These are phyloP conservation scores for Mycena vitilis DNA, from an alignment of 768 basidiomycete genomes.

Conservation along the genomic window DNA sequence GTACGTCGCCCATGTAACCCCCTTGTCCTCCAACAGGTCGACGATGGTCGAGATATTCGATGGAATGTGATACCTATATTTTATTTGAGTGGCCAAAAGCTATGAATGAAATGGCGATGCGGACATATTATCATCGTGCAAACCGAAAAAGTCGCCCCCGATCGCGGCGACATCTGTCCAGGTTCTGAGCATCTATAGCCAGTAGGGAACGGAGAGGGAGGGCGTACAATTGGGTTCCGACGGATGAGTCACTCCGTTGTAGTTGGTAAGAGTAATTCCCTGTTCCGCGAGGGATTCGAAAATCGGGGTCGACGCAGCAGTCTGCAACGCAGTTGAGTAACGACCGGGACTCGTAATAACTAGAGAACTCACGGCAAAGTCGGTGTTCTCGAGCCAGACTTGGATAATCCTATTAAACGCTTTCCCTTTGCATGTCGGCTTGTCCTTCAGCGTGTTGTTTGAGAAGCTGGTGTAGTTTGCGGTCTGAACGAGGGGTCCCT, in stretches of 20 bases:
- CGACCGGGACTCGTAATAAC: too few relatives aligned
- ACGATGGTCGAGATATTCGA: slow-evolving; percentile 66
- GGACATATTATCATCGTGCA: slow-evolving; percentile 53
- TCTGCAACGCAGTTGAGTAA: too few relatives aligned
- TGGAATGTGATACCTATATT: slow-evolving; percentile 49
- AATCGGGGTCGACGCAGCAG: slow-evolving; percentile 34
- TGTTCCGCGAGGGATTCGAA: slow-evolving; percentile 56
- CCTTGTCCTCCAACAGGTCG: slow-evolving; percentile 68
- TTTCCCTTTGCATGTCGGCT: slow-evolving; percentile 51
- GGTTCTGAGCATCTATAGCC: too few relatives aligned
- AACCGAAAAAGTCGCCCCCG: slow-evolving; percentile 67
- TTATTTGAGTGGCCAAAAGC: too few relatives aligned
- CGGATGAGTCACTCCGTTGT: slow-evolving; percentile 65
- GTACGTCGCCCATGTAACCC: slow-evolving; percentile 72
- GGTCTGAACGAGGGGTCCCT: slow-evolving; percentile 33
- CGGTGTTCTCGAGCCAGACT: slow-evolving; percentile 77
- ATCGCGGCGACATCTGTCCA: slow-evolving; percentile 49
- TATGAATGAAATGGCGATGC: too few relatives aligned
- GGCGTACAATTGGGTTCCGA: slow-evolving; percentile 67
- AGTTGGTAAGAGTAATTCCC: slow-evolving; percentile 61
- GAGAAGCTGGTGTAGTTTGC: slow-evolving; percentile 55
- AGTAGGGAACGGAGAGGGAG: slow-evolving; percentile 17
- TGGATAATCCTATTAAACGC: slow-evolving; percentile 60
- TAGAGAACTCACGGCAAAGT: slow-evolving; percentile 48
- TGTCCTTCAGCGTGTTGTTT: slow-evolving; percentile 57